phyloP scores from a whole-genome alignment of 2,329 filamentous ascomycete species.

The Diaporthe nobilis region DNA sequence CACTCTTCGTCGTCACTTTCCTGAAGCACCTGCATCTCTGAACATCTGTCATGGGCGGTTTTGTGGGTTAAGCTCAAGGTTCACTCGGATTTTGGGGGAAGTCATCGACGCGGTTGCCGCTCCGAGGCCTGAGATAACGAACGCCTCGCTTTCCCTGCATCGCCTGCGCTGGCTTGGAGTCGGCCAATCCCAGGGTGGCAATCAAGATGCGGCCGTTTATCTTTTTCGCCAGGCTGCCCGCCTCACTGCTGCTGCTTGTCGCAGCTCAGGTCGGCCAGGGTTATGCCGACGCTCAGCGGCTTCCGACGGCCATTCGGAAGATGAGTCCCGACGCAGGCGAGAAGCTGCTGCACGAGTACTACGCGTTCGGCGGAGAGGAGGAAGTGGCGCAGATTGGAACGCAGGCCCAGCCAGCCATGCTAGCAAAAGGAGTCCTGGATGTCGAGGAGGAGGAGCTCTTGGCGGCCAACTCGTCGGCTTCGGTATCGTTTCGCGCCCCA shows the following conservation, averaged over 20 bases:
- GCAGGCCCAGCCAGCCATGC: slow-evolving; percentile 36
- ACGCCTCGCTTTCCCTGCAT: neutral
- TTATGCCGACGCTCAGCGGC: slow-evolving; percentile 45
- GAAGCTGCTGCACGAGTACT: slow-evolving; percentile 81
- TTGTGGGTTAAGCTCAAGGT: neutral
- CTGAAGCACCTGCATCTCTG: neutral
- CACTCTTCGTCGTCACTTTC: neutral
- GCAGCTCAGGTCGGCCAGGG: slow-evolving; percentile 55
- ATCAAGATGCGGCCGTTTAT: slow-evolving; percentile 56
- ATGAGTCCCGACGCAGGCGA: slow-evolving; percentile 79
- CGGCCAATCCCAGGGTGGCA: neutral
- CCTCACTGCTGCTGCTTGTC: slow-evolving; percentile 62
- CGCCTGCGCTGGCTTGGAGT: neutral
- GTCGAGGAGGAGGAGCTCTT: slow-evolving; percentile 49
- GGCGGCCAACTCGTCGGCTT: slow-evolving; percentile 51
- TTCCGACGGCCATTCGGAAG: slow-evolving; percentile 77
- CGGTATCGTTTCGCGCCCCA: slow-evolving; percentile 61
- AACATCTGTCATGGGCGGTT: slow-evolving; percentile 1
- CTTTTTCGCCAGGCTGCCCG: slow-evolving; percentile 55
- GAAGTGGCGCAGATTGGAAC: slow-evolving; percentile 40
- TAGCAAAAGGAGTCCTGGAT: slow-evolving; percentile 36
- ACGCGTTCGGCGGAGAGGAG: slow-evolving; percentile 59
- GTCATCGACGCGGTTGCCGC: neutral
- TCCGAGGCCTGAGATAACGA: neutral
- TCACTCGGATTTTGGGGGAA: neutral